Evolutionary conservation across 805 yeast species (phyloP), one percentile per base, ranked within the genome.

Genomic region (Saturnispora quitensis): DNA sequence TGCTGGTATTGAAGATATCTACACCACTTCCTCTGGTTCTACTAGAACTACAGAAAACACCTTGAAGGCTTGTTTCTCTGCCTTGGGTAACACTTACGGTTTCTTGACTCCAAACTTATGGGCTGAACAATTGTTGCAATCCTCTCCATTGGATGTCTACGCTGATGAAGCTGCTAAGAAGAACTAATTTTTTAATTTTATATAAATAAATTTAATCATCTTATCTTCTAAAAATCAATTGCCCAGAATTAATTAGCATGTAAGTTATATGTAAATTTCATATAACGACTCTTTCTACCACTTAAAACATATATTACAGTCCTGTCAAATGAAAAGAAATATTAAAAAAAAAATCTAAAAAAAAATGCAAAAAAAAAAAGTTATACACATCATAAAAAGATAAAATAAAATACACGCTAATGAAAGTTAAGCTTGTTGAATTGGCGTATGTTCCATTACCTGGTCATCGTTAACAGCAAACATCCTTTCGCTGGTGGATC

Each of bases 41-140:
- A 93, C 99, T 82, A 89, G 97, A 87, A 93, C 99, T 72, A 81
- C 90, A 70, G 99, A 93, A 82, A 93, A 93, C 96, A 93, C 99
- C 75, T 86, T 93, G 74, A 93, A 93, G 86, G 99, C 99, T 72
- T 88, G 97, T 70, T 93, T 93, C 82, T 90, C 85, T 77, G 99
- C 99, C 71, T 86, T 93, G 71, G 97, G 97, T 81, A 91, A 90
- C 96, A 89, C 99, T 67, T 93, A 93, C 89, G 97, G 95, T 80
- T 93, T 90, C 98, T 86, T 93, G 80, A 93, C 99, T 75, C 99
- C 99, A 73, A 86, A 90, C 96, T 82, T 93, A 77, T 93, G 99
- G 99, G 78, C 78, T 68, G 86, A 82, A 68, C 81, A 82, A 69
- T 81, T 87, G 61, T 82, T 90, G 72, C 81, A 82, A 70, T 79